Evolutionary conservation across 2,329 filamentous ascomycete genomes (phyloP).

Genomic region (Canariomyces notabilis): DNA sequence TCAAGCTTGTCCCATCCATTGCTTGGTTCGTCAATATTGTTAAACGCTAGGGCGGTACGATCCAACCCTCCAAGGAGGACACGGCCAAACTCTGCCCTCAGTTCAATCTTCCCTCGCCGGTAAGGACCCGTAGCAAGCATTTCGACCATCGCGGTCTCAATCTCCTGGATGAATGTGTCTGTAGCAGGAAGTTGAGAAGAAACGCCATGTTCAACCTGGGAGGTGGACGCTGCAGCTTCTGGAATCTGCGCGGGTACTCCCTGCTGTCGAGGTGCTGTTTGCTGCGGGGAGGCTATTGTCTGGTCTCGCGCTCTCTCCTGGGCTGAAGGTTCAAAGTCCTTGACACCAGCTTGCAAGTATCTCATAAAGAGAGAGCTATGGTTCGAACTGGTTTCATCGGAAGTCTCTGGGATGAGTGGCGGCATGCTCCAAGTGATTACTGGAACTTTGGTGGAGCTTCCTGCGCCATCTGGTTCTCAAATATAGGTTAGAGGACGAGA

Average conservation of each 20-base stretch:
- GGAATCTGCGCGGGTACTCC: too few relatives aligned
- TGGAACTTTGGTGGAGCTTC: not conserved
- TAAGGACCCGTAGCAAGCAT: constrained; percentile 21
- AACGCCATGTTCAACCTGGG: too few relatives aligned
- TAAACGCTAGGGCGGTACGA: constrained; percentile 23
- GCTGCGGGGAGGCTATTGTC: too few relatives aligned
- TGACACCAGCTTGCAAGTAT: not conserved
- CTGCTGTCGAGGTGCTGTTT: too few relatives aligned
- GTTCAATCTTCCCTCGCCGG: constrained; percentile 20
- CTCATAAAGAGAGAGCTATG: not conserved
- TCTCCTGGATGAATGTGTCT: constrained; percentile 1
- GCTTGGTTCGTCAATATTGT: constrained; percentile 16
- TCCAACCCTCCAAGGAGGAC: constrained; percentile 23
- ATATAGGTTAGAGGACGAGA: too few relatives aligned
- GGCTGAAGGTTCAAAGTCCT: too few relatives aligned
- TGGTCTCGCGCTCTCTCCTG: too few relatives aligned
- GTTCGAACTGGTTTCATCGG: not conserved
- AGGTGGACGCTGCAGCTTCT: too few relatives aligned
- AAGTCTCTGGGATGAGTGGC: not conserved
- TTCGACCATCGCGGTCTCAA: constrained; percentile 11
- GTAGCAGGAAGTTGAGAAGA: not conserved
- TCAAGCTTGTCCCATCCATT: constrained; percentile 24
- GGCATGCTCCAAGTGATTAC: constrained; percentile 6
- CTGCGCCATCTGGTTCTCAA: not conserved
- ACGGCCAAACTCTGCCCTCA: constrained; percentile 29